Percentiles rank a stretch among this genome's conserved stretches.
phyloP scores from a whole-genome alignment of 495 filamentous ascomycete species.

The Penicillium desertorum region DNA sequence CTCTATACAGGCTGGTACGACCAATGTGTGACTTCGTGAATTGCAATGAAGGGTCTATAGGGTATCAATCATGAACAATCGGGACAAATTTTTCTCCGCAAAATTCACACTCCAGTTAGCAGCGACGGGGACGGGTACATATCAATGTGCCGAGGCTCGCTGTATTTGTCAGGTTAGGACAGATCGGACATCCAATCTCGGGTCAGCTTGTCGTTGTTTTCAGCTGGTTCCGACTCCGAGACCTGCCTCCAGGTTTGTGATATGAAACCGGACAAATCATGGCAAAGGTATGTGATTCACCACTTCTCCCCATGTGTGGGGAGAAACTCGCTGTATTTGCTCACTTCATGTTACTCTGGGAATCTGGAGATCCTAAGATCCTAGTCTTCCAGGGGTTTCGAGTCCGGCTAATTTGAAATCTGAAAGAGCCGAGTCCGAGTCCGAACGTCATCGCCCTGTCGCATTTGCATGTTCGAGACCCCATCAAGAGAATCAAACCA shows the following conservation, averaged over 20 bases:
- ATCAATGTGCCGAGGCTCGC: slow-evolving; percentile 17
- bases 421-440: slow-evolving; percentile 26
- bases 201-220: slow-evolving; percentile 5
- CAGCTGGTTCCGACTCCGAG: slow-evolving; percentile 18
- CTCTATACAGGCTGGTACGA: slow-evolving; percentile 5
- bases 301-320: neutral
- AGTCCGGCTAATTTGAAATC: neutral
- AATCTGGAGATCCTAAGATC: neutral
- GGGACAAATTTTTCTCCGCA: slow-evolving; percentile 9
- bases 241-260: neutral
- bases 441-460: slow-evolving; percentile 12
- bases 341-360: neutral
- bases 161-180: neutral
- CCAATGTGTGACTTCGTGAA: slow-evolving; percentile 7
- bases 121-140: slow-evolving; percentile 14
- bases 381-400: neutral
- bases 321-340: neutral
- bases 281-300: neutral
- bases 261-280: slow-evolving; percentile 18
- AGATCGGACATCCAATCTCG: slow-evolving; percentile 8
- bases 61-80: slow-evolving; percentile 10
- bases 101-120: slow-evolving; percentile 2
- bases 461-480: slow-evolving; percentile 2
- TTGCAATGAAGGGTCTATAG: slow-evolving; percentile 10
- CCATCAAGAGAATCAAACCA: slow-evolving; percentile 6